Conservation (phyloP, 441 rosid species). For the Euphorbia celastroides region DNA sequence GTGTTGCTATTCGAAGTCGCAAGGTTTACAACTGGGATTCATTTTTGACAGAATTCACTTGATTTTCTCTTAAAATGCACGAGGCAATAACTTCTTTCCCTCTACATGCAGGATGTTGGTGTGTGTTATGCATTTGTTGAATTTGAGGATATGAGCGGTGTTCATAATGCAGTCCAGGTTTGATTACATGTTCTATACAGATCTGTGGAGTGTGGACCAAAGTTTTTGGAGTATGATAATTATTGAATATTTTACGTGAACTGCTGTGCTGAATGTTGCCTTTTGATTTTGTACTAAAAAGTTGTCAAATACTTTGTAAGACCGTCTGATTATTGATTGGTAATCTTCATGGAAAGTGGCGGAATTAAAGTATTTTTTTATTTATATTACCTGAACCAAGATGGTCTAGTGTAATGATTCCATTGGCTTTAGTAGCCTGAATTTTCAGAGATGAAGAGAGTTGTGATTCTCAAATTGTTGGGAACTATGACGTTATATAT, state of each 20-base stretch:
- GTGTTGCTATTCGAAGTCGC: slow-evolving; percentile 63
- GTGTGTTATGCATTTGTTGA: slow-evolving; percentile 77
- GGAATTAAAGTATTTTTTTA: not conserved
- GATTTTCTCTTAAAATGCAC: not conserved
- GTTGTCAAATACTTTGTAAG: not conserved
- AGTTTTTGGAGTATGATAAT: not conserved
- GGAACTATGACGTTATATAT: not conserved
- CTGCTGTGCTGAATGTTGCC: not conserved
- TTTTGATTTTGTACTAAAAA: not conserved
- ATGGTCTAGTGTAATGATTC: not conserved
- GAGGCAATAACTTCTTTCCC: slow-evolving; percentile 10
- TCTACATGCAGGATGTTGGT: slow-evolving; percentile 56
- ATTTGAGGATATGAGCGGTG: slow-evolving; percentile 56
- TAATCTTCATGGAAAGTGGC: not conserved
- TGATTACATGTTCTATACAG: slow-evolving; percentile 7
- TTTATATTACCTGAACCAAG: not conserved
- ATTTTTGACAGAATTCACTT: not conserved
- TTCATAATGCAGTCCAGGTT: slow-evolving; percentile 55
- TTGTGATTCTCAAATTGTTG: not conserved
- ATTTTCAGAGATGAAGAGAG: not conserved
- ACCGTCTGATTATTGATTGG: too few species aligned
- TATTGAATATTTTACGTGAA: not conserved
- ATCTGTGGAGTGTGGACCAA: not conserved
- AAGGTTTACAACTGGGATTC: slow-evolving; percentile 38
- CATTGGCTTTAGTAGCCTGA: not conserved